Percentiles rank a stretch among this genome's conserved stretches.
Conservation (phyloP, 75 land plant genomes). For the Isoetes taiwanensis region DNA sequence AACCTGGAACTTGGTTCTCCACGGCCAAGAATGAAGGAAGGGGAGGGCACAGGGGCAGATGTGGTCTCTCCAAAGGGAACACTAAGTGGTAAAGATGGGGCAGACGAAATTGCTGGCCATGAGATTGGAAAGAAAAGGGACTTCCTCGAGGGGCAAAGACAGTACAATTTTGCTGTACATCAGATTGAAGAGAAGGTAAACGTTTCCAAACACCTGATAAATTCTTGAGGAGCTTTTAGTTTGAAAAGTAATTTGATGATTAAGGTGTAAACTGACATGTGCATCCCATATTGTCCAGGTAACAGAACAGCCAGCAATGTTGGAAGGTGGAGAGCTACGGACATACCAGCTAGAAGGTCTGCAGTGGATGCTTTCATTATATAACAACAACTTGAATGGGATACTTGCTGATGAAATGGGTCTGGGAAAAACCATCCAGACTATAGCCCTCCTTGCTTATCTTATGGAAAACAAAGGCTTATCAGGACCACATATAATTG, state of each 20-base stretch:
- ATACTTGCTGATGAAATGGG: constrained; percentile 99
- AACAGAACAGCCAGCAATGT: constrained; percentile 82
- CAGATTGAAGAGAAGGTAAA: constrained; percentile 86
- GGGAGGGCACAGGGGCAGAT: constrained; percentile 20
- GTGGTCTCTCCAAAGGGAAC: constrained; percentile 16
- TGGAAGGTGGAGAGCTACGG: constrained; percentile 84
- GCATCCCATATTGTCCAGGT: constrained; percentile 37
- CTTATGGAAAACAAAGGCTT: constrained; percentile 84
- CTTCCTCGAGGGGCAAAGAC: constrained; percentile 84
- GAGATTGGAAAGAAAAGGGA: constrained; percentile 38
- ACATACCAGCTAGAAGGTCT: constrained; percentile 91
- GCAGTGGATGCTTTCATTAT: constrained; percentile 98
- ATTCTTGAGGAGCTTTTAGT: neutral
- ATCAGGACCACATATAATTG: constrained; percentile 79
- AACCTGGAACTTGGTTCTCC: constrained; percentile 15
- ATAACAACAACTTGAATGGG: constrained; percentile 95
- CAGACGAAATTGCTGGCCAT: constrained; percentile 18
- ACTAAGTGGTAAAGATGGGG: constrained; percentile 18
- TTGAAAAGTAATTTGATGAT: neutral
- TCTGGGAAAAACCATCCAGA: constrained; percentile 91
- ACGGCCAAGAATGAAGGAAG: constrained; percentile 15
- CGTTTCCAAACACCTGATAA: neutral
- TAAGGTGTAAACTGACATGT: no score
- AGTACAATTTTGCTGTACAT: constrained; percentile 86
- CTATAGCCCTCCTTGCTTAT: constrained; percentile 83